These are phyloP conservation scores for Populus deltoides DNA, from an alignment of 345 rosid species.

Conservation along the genomic window DNA sequence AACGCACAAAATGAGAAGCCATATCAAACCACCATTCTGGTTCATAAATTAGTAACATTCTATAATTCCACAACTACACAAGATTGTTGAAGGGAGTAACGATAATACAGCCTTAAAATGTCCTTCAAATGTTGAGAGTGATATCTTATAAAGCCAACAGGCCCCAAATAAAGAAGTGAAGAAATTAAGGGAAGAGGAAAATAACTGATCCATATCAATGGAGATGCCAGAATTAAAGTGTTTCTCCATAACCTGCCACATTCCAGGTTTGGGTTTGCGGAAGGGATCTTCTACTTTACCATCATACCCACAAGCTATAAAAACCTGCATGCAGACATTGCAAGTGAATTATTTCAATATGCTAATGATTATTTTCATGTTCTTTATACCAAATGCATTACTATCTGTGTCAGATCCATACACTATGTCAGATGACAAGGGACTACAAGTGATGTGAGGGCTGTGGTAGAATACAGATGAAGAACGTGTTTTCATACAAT, in stretches of 20 bases:
- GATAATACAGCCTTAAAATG: neutral
- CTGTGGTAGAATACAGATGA: neutral
- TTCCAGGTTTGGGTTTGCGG: constrained; percentile 87
- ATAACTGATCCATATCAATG: constrained; percentile 75
- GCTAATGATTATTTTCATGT: too few species aligned
- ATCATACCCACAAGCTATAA: constrained; percentile 72
- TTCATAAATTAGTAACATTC: neutral
- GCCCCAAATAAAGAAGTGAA: neutral
- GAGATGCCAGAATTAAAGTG: constrained; percentile 78
- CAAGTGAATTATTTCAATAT: neutral
- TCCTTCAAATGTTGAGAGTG: neutral
- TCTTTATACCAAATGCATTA: neutral
- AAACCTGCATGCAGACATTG: constrained; percentile 53
- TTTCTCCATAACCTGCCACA: constrained; percentile 87
- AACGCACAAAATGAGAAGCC: neutral
- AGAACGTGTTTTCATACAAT: neutral
- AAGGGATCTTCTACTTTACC: constrained; percentile 59
- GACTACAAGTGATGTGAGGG: neutral
- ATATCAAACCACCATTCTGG: neutral
- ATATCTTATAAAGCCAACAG: neutral
- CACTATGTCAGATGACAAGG: neutral
- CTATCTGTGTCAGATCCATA: neutral
- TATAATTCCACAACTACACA: neutral
- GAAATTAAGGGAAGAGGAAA: constrained; percentile 9
- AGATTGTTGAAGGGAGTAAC: neutral